Evolutionary conservation across 345 rosid species (phyloP), one percentile per base, ranked within the genome.

Genomic region (Camelina sativa): DNA sequence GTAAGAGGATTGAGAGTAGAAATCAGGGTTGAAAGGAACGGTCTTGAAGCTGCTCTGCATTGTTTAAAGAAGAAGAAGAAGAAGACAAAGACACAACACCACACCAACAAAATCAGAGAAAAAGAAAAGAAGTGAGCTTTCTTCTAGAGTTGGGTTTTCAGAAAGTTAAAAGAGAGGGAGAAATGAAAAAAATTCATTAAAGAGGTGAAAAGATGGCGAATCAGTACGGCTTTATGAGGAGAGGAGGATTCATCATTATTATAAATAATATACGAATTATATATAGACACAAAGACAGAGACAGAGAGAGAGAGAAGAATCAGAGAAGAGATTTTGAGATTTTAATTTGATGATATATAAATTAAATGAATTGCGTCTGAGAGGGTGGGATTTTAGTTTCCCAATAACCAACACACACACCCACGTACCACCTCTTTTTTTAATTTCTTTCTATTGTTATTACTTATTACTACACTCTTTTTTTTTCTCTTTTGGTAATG

Each of bases 1-100:
- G 84, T 82, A 85, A 38, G 97, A 74, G 65, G 98, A 71, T 40
- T 87, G 86, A 78, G 85, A 77, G 82, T 82, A 91, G 62, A 82
- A 74, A 58, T 89, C 92, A 74, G 88, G 78, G 74, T 75, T 79
- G 65, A 81, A 23, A 69, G 85, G 73, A 68, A 78, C 75, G 16
- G 87, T 75, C 78, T 86, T 86, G 90, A 91, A 91, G 91, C 90
- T 81, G 90, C 89, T 81, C 79, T 93, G 98, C 96, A 92, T 89
- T 48, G 28, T 74, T 28, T 25, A 16, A 7, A 5, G 10, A 13
- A 20, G 5, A 28, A 59, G 4, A 13, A 15, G 50, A 4, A 4
- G 6, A 12, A 25, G 7, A 35, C 30, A 28, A 28, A 28, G 5
- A 60, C 4, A 46, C 7, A 8, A 47, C 51, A 47, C 7, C n/a